Base-by-base conservation (phyloP, 2,329 filamentous ascomycete genomes). In the Clonostachys rhizophaga region DNA sequence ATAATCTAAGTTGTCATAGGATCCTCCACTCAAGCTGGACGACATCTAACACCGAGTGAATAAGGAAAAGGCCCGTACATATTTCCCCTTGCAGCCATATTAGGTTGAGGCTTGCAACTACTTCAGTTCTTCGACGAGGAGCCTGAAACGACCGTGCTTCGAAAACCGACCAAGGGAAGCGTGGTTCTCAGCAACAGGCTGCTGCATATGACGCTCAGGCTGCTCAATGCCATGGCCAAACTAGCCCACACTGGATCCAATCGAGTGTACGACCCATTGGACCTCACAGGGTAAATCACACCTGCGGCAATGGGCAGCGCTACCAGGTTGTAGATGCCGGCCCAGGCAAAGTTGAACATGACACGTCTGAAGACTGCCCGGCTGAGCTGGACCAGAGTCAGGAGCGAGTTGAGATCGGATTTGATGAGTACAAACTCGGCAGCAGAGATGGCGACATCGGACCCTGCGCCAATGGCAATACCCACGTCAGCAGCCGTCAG, bases 281-380 rank as follows among this genome's bases (percentile, higher is more conserved):
- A 68, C 10, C 61, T 70, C 34, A 83, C 70, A 0, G 83, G 79
- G 62, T 82, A 87, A 42, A 87, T 65, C 2, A 81, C 78, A 0
- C 84, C 84, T 1, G 84, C 84, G 0, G 84, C 83, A 42, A 87
- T 69, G 0, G 84, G 84, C 49, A 88, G 67, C 14, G 83, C 78
- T 47, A 79, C 65, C 17, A 84, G 44, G 54, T 87, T 87, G 62
- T 87, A 87, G 1, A 87, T 59, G 14, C 81, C 65, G 0, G 84
- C 84, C 84, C 84, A 87, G 5, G 67, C 72, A 54, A 88, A 87
- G 55, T 87, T 88, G 62, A 86, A 75, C 57, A 79, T 81, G 18
- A 87, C 81, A 10, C 84, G 71, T 14, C 75, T 69, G 55, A 87
- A 85, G 0, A 87, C 84, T 1, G 74, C 70, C 18, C 78, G 72